Evolutionary conservation across 1,284 basidiomycete species (phyloP).

Genomic region (Trichosporon sp.): DNA sequence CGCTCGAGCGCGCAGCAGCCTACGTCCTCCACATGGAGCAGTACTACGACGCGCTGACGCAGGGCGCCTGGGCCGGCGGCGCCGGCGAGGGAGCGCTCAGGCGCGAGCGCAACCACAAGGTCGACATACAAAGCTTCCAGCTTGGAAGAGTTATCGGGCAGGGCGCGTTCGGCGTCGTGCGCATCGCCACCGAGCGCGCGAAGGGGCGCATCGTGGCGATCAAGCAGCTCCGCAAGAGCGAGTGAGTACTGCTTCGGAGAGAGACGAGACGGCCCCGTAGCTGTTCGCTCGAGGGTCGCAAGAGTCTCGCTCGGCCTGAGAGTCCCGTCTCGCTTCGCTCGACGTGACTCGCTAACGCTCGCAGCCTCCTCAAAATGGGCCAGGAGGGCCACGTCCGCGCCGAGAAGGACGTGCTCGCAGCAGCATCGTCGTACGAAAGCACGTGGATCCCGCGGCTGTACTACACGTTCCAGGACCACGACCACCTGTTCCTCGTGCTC

Average conservation of each 20-base stretch:
- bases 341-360: conserved; percentile 8
- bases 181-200: conserved; percentile 75
- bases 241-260: conserved; percentile 46
- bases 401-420: conserved; percentile 47
- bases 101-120: conserved; percentile 51
- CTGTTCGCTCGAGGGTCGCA: not conserved
- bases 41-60: conserved; percentile 81
- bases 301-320: no score
- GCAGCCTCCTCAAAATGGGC: conserved; percentile 84
- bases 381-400: conserved; percentile 69
- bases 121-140: conserved; percentile 78
- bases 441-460: conserved; percentile 85
- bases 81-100: not conserved
- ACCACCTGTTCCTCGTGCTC: conserved; percentile 87
- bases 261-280: not conserved
- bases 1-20: conserved; percentile 87
- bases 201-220: conserved; percentile 84
- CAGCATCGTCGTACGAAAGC: conserved; percentile 51
- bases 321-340: no score
- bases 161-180: conserved; percentile 95
- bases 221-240: conserved; percentile 95
- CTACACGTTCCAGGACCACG: conserved; percentile 73
- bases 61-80: not conserved
- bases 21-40: conserved; percentile 95
- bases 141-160: conserved; percentile 94